A percentile compares a stretch with the other conserved stretches of the same genome.
phyloP scores from a whole-genome alignment of 2,329 filamentous ascomycete genomes.

The Acephala macrosclerotiorum region DNA sequence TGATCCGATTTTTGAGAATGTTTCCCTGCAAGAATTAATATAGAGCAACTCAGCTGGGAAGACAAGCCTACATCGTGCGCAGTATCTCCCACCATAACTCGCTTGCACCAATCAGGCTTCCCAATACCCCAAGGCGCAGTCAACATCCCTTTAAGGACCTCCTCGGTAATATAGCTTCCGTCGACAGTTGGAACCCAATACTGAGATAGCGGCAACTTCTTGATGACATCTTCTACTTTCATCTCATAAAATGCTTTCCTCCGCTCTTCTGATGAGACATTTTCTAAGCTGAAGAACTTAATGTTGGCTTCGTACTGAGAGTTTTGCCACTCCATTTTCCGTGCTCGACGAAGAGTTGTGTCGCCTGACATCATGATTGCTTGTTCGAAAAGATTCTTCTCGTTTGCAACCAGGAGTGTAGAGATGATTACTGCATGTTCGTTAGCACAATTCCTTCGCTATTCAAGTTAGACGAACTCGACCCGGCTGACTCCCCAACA shows the following conservation, averaged over 20 bases:
- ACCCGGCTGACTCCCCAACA: slow-evolving; percentile 49
- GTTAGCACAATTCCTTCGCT: not conserved
- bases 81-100: slow-evolving; percentile 28
- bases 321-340: slow-evolving; percentile 26
- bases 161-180: slow-evolving; percentile 20
- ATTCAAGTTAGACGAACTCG: slow-evolving; percentile 21
- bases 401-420: slow-evolving; percentile 20
- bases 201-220: slow-evolving; percentile 23
- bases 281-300: slow-evolving; percentile 11
- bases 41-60: not conserved
- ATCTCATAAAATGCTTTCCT: slow-evolving; percentile 16
- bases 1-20: slow-evolving; percentile 27
- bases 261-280: not conserved
- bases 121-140: slow-evolving; percentile 11
- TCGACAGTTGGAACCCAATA: slow-evolving; percentile 32
- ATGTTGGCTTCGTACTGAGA: slow-evolving; percentile 12
- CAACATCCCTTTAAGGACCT: slow-evolving; percentile 24
- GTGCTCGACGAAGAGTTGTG: slow-evolving; percentile 27
- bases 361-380: slow-evolving; percentile 34
- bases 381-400: slow-evolving; percentile 25
- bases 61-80: slow-evolving; percentile 26
- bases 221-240: slow-evolving; percentile 15
- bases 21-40: slow-evolving; percentile 23
- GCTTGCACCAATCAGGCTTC: slow-evolving; percentile 29
- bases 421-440: not conserved